These are phyloP conservation scores for Xanthoparmelia taractica DNA, from an alignment of 495 filamentous ascomycete genomes.

Conservation along the genomic window DNA sequence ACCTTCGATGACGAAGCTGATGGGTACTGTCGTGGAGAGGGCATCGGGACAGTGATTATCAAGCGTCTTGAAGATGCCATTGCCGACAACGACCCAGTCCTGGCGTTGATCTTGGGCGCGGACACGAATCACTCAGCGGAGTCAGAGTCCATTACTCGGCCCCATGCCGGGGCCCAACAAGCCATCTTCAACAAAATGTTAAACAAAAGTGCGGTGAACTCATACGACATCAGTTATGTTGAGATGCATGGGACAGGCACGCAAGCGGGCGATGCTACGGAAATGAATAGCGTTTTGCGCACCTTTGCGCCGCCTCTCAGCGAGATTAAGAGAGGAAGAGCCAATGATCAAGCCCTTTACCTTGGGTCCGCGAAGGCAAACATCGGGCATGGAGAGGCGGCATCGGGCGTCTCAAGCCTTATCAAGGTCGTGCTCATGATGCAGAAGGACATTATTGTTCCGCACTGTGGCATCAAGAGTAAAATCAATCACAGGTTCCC, in stretches of 20 bases:
- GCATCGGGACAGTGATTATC: conserved; percentile 31
- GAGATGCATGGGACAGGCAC: conserved; percentile 38
- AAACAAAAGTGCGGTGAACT: conserved; percentile 9
- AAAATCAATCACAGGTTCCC: conserved; percentile 78
- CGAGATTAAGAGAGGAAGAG: too few species aligned
- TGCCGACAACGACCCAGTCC: conserved; percentile 52
- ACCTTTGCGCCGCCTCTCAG: too few species aligned
- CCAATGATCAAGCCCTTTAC: conserved; percentile 22
- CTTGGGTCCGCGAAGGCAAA: conserved; percentile 88
- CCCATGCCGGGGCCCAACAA: conserved; percentile 31
- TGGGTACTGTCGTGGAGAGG: conserved; percentile 38
- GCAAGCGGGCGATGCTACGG: conserved; percentile 26
- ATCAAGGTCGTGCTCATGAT: conserved; percentile 87
- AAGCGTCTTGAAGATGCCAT: conserved; percentile 55
- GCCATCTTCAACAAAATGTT: conserved; percentile 21
- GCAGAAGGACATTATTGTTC: conserved; percentile 72
- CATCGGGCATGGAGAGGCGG: conserved; percentile 83
- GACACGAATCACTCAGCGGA: conserved; percentile 48
- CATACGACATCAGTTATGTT: conserved; percentile 25
- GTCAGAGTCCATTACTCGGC: conserved; percentile 9
- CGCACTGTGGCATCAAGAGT: conserved; percentile 81
- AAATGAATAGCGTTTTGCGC: too few species aligned
- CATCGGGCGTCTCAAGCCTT: conserved; percentile 73
- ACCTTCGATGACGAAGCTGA: conserved; percentile 43
- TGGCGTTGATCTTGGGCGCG: conserved; percentile 51